Base-by-base conservation (phyloP, 1,284 basidiomycete species). In the Tetrapyrgos nigripes region DNA sequence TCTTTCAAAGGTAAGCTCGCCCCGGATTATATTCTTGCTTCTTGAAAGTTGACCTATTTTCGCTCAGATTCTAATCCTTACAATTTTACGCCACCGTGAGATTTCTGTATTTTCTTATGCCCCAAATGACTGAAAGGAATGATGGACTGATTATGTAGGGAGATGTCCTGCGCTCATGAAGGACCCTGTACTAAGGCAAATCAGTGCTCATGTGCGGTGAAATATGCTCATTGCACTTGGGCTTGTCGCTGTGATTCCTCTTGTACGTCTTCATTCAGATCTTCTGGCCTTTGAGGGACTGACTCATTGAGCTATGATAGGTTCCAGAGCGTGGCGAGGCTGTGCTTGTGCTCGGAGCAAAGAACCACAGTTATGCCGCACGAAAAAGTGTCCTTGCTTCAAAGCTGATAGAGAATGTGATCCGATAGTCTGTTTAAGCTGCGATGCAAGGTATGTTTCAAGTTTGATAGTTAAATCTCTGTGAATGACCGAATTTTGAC, bases 331-430 rank as follows among this genome's bases (percentile, higher is more conserved):
- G 52, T 73, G 68, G 68, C 59, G 57, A 50, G 82, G 81, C 2
- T 83, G 82, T 60, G 67, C 64, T 29, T 83, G 82, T 59, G 46
- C 35, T n/a, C 48, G 63, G 55, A 51, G 13, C n/a, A 37, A 46
- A 63, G 63, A n/a, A 53, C 48, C 47, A 26, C 61, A 57, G 57
- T 44, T 29, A 14, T 78, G 76, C 62, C 50, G 37, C 3, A 70
- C 69, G 3, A 58, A 66, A 14, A 66, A 62, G 14, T 83, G 82
- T 59, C 62, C 68, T 23, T 84, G 82, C 61, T 56, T 61, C 13
- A 64, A 63, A 47, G 60, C 64, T 0, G 45, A 62, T 3, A 70
- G 76, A 50, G 81, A 84, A 64, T 83, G 83, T 57, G 76, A 80
- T 64, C 75, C 77, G 24, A 75, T 77, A 48, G 26, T 71, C 1